Conservation (phyloP, 495 filamentous ascomycete genomes). For the Extremus antarcticus region DNA sequence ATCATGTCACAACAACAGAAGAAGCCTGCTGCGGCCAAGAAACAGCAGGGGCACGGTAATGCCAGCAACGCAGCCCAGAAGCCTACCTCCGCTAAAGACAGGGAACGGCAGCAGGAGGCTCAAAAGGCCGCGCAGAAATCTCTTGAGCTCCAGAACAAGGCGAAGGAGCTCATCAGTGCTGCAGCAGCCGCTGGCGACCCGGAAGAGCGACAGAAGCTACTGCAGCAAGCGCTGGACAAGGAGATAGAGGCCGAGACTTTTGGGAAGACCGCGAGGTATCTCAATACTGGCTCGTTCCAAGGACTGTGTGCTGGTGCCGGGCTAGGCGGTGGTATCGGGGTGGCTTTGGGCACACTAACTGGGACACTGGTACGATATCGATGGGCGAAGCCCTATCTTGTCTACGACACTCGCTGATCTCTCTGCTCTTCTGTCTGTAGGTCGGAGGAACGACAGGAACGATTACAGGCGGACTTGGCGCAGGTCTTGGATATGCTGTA, state of each 20-base stretch:
- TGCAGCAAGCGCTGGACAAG: conserved; percentile 21
- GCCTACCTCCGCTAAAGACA: not conserved
- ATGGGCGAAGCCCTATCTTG: no score
- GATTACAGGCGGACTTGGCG: conserved; percentile 19
- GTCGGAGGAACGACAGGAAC: conserved; percentile 17
- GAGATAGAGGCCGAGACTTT: conserved; percentile 23
- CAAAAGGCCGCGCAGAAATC: conserved; percentile 8
- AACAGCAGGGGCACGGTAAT: not conserved
- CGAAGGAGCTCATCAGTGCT: conserved; percentile 20
- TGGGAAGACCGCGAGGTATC: conserved; percentile 24
- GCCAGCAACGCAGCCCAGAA: not conserved
- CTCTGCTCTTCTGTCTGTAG: no score
- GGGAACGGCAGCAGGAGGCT: conserved; percentile 11
- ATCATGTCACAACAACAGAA: not conserved
- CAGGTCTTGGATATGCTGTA: conserved; percentile 10
- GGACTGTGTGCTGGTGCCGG: conserved; percentile 16
- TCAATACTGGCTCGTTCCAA: conserved; percentile 18
- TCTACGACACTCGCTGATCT: no score
- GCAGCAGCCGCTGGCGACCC: conserved; percentile 24
- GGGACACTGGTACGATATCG: conserved; percentile 20
- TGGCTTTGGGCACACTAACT: conserved; percentile 19
- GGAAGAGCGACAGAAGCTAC: conserved; percentile 21
- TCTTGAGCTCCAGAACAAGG: conserved; percentile 17
- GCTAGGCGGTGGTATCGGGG: conserved; percentile 12
- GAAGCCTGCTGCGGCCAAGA: not conserved